Evolutionary conservation across 2,329 filamentous ascomycete genomes (phyloP).

Genomic region (Nemania bipapillata): DNA sequence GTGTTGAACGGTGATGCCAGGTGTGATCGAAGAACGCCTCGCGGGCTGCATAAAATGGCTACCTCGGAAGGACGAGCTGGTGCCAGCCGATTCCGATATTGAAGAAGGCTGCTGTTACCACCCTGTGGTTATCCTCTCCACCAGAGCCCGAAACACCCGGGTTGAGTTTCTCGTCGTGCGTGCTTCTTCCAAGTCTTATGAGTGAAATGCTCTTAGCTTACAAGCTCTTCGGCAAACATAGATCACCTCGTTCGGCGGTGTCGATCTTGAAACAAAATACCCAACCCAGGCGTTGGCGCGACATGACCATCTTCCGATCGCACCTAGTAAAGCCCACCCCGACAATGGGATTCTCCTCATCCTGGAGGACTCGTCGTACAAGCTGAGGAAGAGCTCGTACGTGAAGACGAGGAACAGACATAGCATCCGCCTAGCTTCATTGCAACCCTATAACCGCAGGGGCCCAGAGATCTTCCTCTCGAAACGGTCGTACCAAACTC

Average conservation of each 20-base stretch:
- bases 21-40: slow-evolving; percentile 21
- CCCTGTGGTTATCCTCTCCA: slow-evolving; percentile 30
- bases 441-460: slow-evolving; percentile 16
- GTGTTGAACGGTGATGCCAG: slow-evolving; percentile 24
- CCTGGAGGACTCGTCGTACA: not conserved
- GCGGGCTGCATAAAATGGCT: slow-evolving; percentile 38
- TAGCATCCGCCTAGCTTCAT: slow-evolving; percentile 15
- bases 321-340: slow-evolving; percentile 27
- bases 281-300: not conserved
- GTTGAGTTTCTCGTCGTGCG: slow-evolving; percentile 33
- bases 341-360: slow-evolving; percentile 26
- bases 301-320: slow-evolving; percentile 30
- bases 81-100: not conserved
- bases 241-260: slow-evolving; percentile 32
- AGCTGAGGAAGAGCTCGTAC: slow-evolving; percentile 31
- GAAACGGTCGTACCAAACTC: slow-evolving; percentile 20
- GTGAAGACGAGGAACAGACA: slow-evolving; percentile 15
- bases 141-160: not conserved
- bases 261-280: slow-evolving; percentile 23
- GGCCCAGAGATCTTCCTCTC: slow-evolving; percentile 27
- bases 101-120: slow-evolving; percentile 34
- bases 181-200: not conserved
- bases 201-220: not conserved
- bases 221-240: slow-evolving; percentile 1
- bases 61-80: slow-evolving; percentile 19